Percentiles rank a stretch among this genome's conserved stretches.
Evolutionary conservation across 2,329 filamentous ascomycete genomes (phyloP).

Genomic region (Botrytis medusae): DNA sequence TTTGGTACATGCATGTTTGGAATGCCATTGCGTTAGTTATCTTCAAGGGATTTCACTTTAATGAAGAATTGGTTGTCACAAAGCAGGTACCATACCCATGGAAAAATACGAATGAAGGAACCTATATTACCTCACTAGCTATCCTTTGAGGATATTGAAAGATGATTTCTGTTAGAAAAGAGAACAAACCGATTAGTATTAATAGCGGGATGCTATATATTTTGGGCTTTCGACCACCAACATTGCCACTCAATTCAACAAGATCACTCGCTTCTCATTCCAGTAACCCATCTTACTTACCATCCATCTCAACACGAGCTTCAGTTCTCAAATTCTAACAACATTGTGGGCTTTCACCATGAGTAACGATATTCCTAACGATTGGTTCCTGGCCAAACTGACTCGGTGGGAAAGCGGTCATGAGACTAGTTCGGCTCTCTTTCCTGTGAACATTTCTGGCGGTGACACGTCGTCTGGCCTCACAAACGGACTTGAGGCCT

Average conservation of each 20-base stretch:
- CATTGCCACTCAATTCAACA: neutral
- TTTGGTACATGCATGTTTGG: neutral
- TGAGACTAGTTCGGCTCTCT: neutral
- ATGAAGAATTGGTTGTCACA: neutral
- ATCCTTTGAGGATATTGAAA: neutral
- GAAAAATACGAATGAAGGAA: neutral
- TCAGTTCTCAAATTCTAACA: neutral
- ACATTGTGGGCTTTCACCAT: neutral
- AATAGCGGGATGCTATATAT: neutral
- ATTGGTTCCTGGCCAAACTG: neutral
- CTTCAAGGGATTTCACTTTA: neutral
- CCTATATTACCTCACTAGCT: neutral
- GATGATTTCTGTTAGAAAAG: neutral
- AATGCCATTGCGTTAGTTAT: neutral
- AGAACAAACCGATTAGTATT: neutral
- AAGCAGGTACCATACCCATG: neutral
- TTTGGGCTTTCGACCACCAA: neutral
- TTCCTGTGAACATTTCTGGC: neutral
- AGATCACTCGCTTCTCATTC: neutral
- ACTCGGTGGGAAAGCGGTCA: neutral
- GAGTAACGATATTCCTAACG: neutral
- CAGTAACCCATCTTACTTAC: neutral
- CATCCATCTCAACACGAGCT: neutral
- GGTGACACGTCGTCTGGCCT: neutral
- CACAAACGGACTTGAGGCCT: neutral